Evolutionary conservation across 2,329 filamentous ascomycete genomes (phyloP).

Genomic region (Alternaria viburni): DNA sequence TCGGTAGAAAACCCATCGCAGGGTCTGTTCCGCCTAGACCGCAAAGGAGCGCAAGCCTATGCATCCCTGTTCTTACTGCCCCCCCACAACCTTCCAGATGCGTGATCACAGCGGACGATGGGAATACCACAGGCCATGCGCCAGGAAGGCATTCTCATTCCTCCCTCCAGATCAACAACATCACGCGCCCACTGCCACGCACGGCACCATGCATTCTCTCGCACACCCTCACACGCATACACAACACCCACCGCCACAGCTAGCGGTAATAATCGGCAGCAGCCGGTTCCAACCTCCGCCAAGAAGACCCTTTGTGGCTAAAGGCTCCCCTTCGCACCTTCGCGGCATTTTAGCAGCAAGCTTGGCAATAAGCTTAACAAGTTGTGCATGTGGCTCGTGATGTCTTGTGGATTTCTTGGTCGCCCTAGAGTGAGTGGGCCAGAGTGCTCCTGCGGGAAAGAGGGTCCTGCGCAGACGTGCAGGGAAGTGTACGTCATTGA

Average conservation of each 20-base stretch:
- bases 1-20: not conserved
- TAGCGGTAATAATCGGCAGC: not conserved
- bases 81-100: not conserved
- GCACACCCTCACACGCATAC: not conserved
- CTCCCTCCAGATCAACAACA: not conserved
- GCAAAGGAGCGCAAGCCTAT: not conserved
- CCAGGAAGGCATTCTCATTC: not conserved
- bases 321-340: not conserved
- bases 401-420: not conserved
- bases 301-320: not conserved
- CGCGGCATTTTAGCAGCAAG: not conserved
- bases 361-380: constrained; percentile 2
- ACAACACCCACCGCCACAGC: not conserved
- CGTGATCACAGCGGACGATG: not conserved
- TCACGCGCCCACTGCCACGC: not conserved
- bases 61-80: not conserved
- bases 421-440: not conserved
- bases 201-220: not conserved
- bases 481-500: not conserved
- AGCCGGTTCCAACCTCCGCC: not conserved
- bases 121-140: not conserved
- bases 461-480: not conserved
- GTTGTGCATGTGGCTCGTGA: constrained; percentile 1
- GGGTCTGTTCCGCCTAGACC: not conserved
- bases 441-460: not conserved